Percentiles rank a stretch among this genome's conserved stretches.
These are phyloP conservation scores for Haemoproteus tartakovskyi DNA, from an alignment of 169 alveolate genomes.

Conservation along the genomic window DNA sequence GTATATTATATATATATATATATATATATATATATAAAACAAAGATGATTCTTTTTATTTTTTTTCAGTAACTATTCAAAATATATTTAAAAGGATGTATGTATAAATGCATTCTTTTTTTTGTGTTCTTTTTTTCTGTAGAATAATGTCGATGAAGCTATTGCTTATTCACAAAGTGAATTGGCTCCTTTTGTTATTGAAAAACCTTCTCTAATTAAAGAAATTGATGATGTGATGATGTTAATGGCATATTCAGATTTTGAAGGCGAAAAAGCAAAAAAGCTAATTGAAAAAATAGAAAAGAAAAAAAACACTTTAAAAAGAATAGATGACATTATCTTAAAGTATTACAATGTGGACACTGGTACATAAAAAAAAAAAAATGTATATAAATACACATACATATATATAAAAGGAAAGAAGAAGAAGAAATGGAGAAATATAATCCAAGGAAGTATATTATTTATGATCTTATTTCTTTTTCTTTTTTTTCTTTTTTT, in stretches of 20 bases:
- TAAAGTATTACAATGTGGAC: slow-evolving; percentile 70
- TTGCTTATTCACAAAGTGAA: slow-evolving; percentile 57
- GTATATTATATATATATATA: too few species aligned
- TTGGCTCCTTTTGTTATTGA: slow-evolving; percentile 59
- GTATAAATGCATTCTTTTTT: too few species aligned
- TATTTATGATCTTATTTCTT: neutral
- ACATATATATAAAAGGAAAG: too few species aligned
- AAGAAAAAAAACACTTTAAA: slow-evolving; percentile 67
- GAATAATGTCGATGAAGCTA: slow-evolving; percentile 63
- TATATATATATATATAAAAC: too few species aligned
- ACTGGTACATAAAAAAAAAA: slow-evolving; percentile 14
- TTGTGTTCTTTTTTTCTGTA: slow-evolving; percentile 1
- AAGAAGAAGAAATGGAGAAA: too few species aligned
- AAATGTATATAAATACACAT: too few species aligned
- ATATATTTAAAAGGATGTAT: too few species aligned
- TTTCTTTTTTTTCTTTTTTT: neutral
- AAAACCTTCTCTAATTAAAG: slow-evolving; percentile 64
- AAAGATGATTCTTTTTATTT: too few species aligned
- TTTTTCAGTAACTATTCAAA: too few species aligned
- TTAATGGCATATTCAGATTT: slow-evolving; percentile 60
- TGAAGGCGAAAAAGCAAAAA: slow-evolving; percentile 70
- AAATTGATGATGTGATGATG: slow-evolving; percentile 65
- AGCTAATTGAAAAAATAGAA: slow-evolving; percentile 62
- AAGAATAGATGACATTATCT: slow-evolving; percentile 70
- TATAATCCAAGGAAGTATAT: too few species aligned